These are phyloP conservation scores for Berkeleyomyces rouxiae DNA, from an alignment of 2,329 filamentous ascomycete species.

Conservation along the genomic window DNA sequence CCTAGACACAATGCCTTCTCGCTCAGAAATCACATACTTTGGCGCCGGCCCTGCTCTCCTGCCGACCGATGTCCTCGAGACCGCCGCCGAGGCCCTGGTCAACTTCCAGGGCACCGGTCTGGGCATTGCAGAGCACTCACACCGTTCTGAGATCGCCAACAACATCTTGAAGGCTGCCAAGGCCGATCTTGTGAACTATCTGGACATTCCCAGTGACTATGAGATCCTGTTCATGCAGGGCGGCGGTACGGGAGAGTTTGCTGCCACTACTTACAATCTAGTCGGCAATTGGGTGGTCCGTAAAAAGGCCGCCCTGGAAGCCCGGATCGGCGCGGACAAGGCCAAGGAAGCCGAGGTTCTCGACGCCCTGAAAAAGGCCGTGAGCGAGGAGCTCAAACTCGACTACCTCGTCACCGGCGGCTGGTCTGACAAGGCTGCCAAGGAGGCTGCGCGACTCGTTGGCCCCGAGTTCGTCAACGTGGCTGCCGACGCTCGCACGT, in stretches of 20 bases:
- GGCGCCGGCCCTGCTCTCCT: constrained; percentile 80
- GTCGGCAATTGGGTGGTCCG: constrained; percentile 66
- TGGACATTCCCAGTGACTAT: constrained; percentile 74
- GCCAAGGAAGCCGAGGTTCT: constrained; percentile 32
- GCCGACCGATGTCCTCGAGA: constrained; percentile 64
- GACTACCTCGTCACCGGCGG: constrained; percentile 86
- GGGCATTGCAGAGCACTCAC: constrained; percentile 77
- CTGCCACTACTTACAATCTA: constrained; percentile 68
- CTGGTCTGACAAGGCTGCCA: constrained; percentile 74
- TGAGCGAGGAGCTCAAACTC: constrained; percentile 55
- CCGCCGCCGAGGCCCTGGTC: constrained; percentile 58
- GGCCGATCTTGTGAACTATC: constrained; percentile 51
- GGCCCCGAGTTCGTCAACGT: constrained; percentile 70
- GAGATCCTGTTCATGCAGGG: constrained; percentile 79
- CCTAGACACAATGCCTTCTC: constrained; percentile 41
- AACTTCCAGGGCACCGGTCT: constrained; percentile 71
- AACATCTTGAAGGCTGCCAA: constrained; percentile 69
- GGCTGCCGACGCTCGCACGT: constrained; percentile 47
- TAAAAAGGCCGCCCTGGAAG: constrained; percentile 41
- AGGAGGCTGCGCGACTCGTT: constrained; percentile 64
- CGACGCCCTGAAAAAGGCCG: constrained; percentile 39
- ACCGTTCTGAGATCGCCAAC: constrained; percentile 64
- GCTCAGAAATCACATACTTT: constrained; percentile 68
- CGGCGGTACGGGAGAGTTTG: constrained; percentile 75
- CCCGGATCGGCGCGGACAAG: constrained; percentile 31